Percentiles rank a stretch among this genome's conserved stretches.
Evolutionary conservation across 2,329 filamentous ascomycete genomes (phyloP).

Genomic region (Leptographium wingfieldii): DNA sequence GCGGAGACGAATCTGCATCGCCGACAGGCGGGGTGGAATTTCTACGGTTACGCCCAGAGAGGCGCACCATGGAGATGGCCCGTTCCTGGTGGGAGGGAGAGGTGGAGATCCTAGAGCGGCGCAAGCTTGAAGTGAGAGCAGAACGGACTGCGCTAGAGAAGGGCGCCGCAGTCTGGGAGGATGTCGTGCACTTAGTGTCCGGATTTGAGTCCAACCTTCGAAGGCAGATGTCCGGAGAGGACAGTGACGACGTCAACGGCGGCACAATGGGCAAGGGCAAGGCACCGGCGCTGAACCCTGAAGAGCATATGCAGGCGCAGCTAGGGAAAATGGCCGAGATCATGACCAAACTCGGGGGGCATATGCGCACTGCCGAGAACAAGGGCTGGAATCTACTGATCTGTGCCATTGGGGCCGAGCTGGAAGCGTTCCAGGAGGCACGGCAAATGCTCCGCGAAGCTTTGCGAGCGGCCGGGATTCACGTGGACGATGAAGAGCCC

Average conservation of each 20-base stretch:
- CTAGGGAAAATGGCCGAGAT: conserved; percentile 44
- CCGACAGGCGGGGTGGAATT: conserved; percentile 38
- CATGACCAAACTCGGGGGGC: conserved; percentile 40
- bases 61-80: conserved; percentile 58
- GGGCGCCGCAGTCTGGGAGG: conserved; percentile 54
- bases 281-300: conserved; percentile 1
- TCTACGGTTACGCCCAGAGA: conserved; percentile 45
- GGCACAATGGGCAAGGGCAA: conserved; percentile 18
- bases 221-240: conserved; percentile 30
- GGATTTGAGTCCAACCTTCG: conserved; percentile 54
- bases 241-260: background rate
- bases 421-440: conserved; percentile 22
- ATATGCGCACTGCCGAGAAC: conserved; percentile 41
- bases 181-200: conserved; percentile 44
- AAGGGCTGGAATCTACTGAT: conserved; percentile 64
- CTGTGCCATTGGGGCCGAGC: conserved; percentile 58
- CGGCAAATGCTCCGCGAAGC: conserved; percentile 18
- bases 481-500: conserved; percentile 11
- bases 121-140: conserved; percentile 41
- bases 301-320: conserved; percentile 22
- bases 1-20: background rate
- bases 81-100: conserved; percentile 59
- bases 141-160: conserved; percentile 56
- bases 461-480: conserved; percentile 19
- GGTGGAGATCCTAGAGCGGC: conserved; percentile 38